These are phyloP conservation scores for Penicillium sp. DNA, from an alignment of 2,329 filamentous ascomycete species.

Conservation along the genomic window DNA sequence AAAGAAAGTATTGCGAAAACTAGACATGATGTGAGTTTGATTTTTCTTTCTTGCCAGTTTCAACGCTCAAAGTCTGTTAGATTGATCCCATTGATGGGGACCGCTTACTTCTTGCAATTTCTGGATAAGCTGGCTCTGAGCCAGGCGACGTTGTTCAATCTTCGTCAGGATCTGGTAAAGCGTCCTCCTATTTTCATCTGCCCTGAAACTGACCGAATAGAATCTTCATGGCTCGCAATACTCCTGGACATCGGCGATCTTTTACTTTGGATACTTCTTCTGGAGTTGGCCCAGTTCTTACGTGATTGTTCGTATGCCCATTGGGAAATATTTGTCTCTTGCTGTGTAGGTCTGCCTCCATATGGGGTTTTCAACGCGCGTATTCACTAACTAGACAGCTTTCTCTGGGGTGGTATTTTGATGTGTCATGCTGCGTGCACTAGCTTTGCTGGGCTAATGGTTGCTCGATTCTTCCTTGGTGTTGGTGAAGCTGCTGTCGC, in stretches of 20 bases:
- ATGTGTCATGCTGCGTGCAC: slow-evolving; percentile 18
- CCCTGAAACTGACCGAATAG: background rate
- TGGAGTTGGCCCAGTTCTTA: slow-evolving; percentile 42
- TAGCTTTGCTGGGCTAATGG: slow-evolving; percentile 12
- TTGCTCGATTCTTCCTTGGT: slow-evolving; percentile 29
- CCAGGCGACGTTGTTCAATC: slow-evolving; percentile 15
- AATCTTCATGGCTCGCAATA: slow-evolving; percentile 16
- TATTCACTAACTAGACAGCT: background rate
- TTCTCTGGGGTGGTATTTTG: slow-evolving; percentile 15
- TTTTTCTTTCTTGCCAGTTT: no score
- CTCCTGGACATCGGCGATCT: slow-evolving; percentile 28
- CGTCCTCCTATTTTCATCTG: background rate
- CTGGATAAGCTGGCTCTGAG: slow-evolving; percentile 16
- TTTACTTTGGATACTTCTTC: slow-evolving; percentile 36
- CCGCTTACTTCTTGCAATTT: slow-evolving; percentile 18
- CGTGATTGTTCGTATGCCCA: slow-evolving; percentile 33
- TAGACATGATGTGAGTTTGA: no score
- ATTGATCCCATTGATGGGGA: slow-evolving; percentile 15
- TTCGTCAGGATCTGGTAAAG: slow-evolving; percentile 15
- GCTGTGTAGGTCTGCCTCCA: slow-evolving; percentile 21
- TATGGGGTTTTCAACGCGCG: no score
- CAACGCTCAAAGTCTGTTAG: background rate
- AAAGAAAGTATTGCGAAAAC: no score
- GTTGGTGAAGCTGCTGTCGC: slow-evolving; percentile 18
- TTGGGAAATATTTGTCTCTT: slow-evolving; percentile 31